Evolutionary conservation across 495 filamentous ascomycete genomes (phyloP), one percentile per base, ranked within the genome.

Genomic region (Bathelium albidoporum): DNA sequence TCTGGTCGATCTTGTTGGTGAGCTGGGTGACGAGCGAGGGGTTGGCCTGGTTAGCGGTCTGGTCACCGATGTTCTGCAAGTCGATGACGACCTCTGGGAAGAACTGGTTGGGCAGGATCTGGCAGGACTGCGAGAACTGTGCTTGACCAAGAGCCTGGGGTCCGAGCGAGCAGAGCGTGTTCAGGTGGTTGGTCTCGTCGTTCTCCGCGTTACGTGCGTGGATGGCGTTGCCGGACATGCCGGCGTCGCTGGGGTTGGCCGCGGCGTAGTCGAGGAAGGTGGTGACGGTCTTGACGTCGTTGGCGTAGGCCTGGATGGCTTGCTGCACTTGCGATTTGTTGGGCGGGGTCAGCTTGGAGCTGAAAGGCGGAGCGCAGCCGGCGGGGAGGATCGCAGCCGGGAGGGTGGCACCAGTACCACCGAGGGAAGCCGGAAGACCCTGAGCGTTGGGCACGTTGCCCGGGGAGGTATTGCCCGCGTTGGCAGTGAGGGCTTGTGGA

Each of bases 141-240:
- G 9, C 11, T 20, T 55, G 49, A 1, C 49, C 49, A 24, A 55
- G 49, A 9, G 49, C 49, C 49, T 55, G 49, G 49, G 49, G 49
- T 4, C 49, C 49, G 49, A 55, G 49, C 5, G 49, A 55, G 49
- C 49, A 55, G 49, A 55, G 49, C 5, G 49, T 55, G 49, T 55
- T 55, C 49, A 55, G 24, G 49, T 55, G 49, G 49, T 55, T 55
- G 22, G 49, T 55, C 49, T 55, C 49, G 49, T 55, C 49, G 49
- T 55, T 55, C 49, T 55, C 49, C 7, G 49, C 49, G 49, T 55
- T 55, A 55, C 49, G 49, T n/a, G 49, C 49, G 49, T 55, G 49
- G 49, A 55, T 55, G 49, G 49, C 49, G 49, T 55, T 55, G n/a
- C 49, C 49, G 49, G 49, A 55, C 20, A 55, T 55, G 16, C 49